phyloP scores from a whole-genome alignment of 257 asterid genomes.

The Penstemon davidsonii region DNA sequence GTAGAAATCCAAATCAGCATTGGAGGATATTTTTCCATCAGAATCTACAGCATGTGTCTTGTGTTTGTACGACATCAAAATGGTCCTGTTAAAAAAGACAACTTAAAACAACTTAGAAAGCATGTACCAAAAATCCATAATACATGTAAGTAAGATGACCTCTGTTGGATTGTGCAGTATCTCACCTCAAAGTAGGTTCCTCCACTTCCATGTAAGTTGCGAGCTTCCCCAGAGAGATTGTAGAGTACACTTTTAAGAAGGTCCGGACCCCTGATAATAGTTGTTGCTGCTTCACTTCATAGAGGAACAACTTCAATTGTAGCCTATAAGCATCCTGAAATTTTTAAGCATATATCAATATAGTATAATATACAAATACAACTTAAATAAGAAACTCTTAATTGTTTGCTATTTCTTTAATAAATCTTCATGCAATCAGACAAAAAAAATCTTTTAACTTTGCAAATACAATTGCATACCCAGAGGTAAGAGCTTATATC shows the following conservation, averaged over 20 bases:
- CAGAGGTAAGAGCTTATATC: no score
- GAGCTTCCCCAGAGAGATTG: conserved; percentile 80
- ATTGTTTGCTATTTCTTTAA: no score
- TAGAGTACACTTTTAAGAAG: conserved; percentile 81
- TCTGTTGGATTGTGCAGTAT: conserved; percentile 11
- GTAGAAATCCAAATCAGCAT: conserved; percentile 87
- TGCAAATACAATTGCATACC: no score
- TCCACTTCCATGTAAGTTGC: conserved; percentile 85
- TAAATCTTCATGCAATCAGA: no score
- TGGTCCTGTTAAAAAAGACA: conserved; percentile 54
- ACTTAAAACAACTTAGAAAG: conserved; percentile 21
- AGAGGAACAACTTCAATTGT: conserved; percentile 80
- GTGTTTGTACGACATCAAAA: conserved; percentile 94
- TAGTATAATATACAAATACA: not conserved
- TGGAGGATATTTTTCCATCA: conserved; percentile 70
- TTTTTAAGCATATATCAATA: conserved; percentile 5
- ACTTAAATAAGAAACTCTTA: no score
- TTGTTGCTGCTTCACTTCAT: conserved; percentile 96
- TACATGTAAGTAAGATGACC: no score
- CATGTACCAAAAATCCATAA: no score
- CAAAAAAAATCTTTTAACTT: no score
- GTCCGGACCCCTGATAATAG: conserved; percentile 76
- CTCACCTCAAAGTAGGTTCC: conserved; percentile 82
- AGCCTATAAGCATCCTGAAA: conserved; percentile 88
- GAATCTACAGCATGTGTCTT: conserved; percentile 85